Base-by-base conservation (phyloP, 768 basidiomycete species). In the Trametes maxima region DNA sequence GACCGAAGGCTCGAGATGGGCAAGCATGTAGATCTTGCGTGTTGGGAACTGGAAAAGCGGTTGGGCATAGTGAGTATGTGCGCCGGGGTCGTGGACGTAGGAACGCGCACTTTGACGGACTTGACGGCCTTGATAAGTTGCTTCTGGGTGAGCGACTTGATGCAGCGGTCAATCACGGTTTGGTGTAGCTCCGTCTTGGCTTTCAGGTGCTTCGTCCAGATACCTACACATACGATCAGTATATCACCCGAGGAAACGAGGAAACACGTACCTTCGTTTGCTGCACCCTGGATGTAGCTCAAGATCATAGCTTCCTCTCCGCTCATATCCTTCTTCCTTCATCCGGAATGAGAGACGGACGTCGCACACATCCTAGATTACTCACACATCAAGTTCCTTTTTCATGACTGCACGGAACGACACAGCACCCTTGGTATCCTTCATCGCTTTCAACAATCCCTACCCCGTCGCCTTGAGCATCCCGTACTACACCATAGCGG, bases 11-110 rank as follows among this genome's bases (percentile, higher is more conserved):
- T 91, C 89, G 5, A 98, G 75, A 62, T 89, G 84, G 43, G 87
- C 85, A 44, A 95, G 84, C 89, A 98, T 97, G 77, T 95, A 99
- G 61, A 97, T 93, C 75, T 95, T 95, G 49, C 94, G 86, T 3
- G 94, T 98, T 16, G 93, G 94, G 67, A 89, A 85, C 92, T 96
- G 5, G 19, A 21, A n/a, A 8, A 12, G 11, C 10, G 24, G n/a
- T n/a, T n/a, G 1, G 5, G 5, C 1, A 11, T n/a, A 35, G 11
- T 14, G 6, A n/a, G 33, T 13, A 22, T 11, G 8, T 33, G 5
- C 5, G 6, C n/a, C 3, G 10, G n/a, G 7, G 3, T 33, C 17
- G 13, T 21, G 16, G 22, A 33, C 28, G 8, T 33, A 33, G 4
- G 36, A 36, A 17, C 5, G 43, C 63, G 21, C 22, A 67, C 66